phyloP scores from a whole-genome alignment of 179 eudicot species.

The Spergularia azorica region DNA sequence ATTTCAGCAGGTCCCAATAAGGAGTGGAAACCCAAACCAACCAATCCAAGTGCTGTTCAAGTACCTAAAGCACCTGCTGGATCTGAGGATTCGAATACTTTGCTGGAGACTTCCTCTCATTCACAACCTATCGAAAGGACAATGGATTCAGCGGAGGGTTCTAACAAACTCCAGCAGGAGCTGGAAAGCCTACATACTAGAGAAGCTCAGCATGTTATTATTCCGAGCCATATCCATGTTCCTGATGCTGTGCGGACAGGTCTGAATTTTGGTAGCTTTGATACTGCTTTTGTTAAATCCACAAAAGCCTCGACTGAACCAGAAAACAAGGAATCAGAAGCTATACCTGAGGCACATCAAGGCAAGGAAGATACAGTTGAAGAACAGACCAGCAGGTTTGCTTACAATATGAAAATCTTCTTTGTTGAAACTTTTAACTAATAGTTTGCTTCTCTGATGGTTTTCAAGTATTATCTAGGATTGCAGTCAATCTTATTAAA shows the following conservation, averaged over 20 bases:
- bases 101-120: constrained; percentile 35
- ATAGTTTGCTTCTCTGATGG: not conserved
- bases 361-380: constrained; percentile 48
- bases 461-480: not conserved
- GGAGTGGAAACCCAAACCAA: constrained; percentile 84
- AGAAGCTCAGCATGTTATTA: constrained; percentile 69
- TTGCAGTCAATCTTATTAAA: not conserved
- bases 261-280: constrained; percentile 88
- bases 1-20: constrained; percentile 52
- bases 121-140: constrained; percentile 31
- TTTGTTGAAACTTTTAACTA: not conserved
- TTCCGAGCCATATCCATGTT: constrained; percentile 84
- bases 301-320: constrained; percentile 32
- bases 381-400: constrained; percentile 57
- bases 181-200: constrained; percentile 59
- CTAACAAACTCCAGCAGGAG: constrained; percentile 48
- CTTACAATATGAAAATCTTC: not conserved
- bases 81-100: constrained; percentile 37
- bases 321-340: constrained; percentile 38
- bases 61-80: constrained; percentile 38
- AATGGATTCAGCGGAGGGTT: constrained; percentile 43
- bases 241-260: constrained; percentile 78
- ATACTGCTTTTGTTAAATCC: constrained; percentile 48
- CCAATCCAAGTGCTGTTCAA: constrained; percentile 42
- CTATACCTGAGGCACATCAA: constrained; percentile 47